Conservation (phyloP, 352 stramenopile species). For the Phytophthora pluvialis region DNA sequence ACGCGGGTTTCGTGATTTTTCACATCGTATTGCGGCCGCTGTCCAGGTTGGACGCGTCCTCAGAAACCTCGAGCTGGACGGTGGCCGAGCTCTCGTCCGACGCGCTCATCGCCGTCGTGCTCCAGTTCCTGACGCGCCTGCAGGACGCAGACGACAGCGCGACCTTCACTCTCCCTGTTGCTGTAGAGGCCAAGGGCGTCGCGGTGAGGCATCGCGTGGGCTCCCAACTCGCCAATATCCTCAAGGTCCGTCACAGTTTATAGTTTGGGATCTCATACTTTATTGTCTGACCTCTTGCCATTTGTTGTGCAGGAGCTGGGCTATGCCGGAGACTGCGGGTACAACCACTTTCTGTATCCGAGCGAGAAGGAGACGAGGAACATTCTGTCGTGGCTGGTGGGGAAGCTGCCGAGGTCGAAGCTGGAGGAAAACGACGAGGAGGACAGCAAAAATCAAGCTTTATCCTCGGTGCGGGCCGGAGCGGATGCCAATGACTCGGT, state of each 20-base stretch:
- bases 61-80: constrained; percentile 16
- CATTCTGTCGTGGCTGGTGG: constrained; percentile 85
- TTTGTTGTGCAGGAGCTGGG: constrained; percentile 62
- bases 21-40: constrained; percentile 1
- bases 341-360: constrained; percentile 91
- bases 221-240: constrained; percentile 67
- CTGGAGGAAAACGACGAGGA: constrained; percentile 38
- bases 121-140: constrained; percentile 48
- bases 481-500: constrained; percentile 1
- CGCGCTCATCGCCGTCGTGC: constrained; percentile 54
- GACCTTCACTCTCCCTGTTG: constrained; percentile 36
- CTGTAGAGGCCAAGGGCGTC: constrained; percentile 44
- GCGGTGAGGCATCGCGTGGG: constrained; percentile 78
- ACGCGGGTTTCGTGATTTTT: not conserved
- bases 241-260: constrained; percentile 62
- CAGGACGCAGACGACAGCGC: constrained; percentile 32
- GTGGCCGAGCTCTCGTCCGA: constrained; percentile 50
- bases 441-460: constrained; percentile 13
- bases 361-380: constrained; percentile 81
- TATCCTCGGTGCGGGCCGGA: not conserved
- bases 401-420: constrained; percentile 62
- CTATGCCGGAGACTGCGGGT: constrained; percentile 85
- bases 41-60: constrained; percentile 24
- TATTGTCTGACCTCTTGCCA: not conserved
- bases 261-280: constrained; percentile 1